Conservation (phyloP, 768 basidiomycete genomes). For the Pleurotus platypus region DNA sequence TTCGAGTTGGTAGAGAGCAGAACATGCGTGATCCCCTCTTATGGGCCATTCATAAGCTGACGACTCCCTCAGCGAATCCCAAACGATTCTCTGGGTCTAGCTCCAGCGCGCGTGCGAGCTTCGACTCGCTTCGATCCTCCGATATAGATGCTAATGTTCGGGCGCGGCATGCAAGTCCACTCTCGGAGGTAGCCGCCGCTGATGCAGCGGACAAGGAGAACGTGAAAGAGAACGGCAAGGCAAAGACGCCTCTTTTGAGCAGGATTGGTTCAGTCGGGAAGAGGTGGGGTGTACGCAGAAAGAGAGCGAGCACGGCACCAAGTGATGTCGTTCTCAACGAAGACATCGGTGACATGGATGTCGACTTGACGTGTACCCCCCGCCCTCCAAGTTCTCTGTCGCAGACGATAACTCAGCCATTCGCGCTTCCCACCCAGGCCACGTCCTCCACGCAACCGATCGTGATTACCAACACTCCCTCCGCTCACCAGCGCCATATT, state of each 20-base stretch:
- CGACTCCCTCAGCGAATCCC: neutral
- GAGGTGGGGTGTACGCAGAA: conserved; percentile 29
- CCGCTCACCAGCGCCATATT: conserved; percentile 9
- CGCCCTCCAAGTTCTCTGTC: conserved; percentile 21
- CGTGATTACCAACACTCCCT: conserved; percentile 9
- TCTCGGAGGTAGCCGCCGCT: conserved; percentile 24
- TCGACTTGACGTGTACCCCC: conserved; percentile 10
- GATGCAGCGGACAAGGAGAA: conserved; percentile 5
- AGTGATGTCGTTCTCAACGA: conserved; percentile 17
- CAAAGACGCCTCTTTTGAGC: conserved; percentile 29
- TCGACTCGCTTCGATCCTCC: conserved; percentile 2
- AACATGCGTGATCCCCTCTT: neutral
- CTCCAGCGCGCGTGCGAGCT: conserved; percentile 2
- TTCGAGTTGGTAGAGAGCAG: conserved; percentile 43
- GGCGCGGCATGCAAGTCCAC: neutral
- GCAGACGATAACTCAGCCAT: conserved; percentile 9
- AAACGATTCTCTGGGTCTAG: conserved; percentile 6
- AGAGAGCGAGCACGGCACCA: conserved; percentile 30
- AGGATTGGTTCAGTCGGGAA: conserved; percentile 44
- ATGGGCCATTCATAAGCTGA: too few species aligned
- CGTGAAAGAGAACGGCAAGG: conserved; percentile 12
- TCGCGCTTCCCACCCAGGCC: conserved; percentile 7
- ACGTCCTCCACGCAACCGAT: conserved; percentile 7
- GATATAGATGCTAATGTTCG: conserved; percentile 39
- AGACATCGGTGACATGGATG: neutral